These are phyloP conservation scores for Neltuma alba DNA, from an alignment of 306 rosid species.

Conservation along the genomic window DNA sequence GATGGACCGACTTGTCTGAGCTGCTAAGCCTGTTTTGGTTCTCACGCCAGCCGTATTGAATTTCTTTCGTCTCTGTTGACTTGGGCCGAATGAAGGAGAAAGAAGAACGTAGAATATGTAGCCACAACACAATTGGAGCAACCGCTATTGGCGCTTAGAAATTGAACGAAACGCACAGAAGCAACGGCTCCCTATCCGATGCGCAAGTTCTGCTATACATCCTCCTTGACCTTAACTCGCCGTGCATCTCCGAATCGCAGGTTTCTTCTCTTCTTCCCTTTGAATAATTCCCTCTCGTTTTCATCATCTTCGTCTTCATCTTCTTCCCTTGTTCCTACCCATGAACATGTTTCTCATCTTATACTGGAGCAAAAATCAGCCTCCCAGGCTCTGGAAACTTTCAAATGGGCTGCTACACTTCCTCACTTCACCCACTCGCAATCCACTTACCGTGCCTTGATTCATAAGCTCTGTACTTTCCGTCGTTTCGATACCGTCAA, in stretches of 20 bases:
- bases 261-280: slow-evolving; percentile 11
- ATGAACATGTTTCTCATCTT: slow-evolving; percentile 53
- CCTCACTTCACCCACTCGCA: slow-evolving; percentile 60
- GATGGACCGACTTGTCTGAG: too few species aligned
- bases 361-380: slow-evolving; percentile 61
- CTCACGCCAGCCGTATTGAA: too few species aligned
- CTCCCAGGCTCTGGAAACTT: slow-evolving; percentile 57
- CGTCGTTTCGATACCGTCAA: slow-evolving; percentile 62
- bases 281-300: neutral
- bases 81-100: too few species aligned
- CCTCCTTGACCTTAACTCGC: slow-evolving; percentile 18
- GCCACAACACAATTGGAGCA: too few species aligned
- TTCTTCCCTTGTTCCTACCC: slow-evolving; percentile 46
- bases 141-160: too few species aligned
- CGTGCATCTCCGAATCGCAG: neutral
- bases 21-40: too few species aligned
- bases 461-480: slow-evolving; percentile 65
- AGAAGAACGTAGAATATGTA: too few species aligned
- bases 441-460: slow-evolving; percentile 69
- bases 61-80: too few species aligned
- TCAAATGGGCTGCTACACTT: slow-evolving; percentile 72
- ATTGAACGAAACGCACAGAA: neutral
- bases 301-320: slow-evolving; percentile 30
- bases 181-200: neutral
- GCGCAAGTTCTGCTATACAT: neutral